Base-by-base conservation (phyloP, 257 asterid genomes). In the Nicotiana noctiflora region DNA sequence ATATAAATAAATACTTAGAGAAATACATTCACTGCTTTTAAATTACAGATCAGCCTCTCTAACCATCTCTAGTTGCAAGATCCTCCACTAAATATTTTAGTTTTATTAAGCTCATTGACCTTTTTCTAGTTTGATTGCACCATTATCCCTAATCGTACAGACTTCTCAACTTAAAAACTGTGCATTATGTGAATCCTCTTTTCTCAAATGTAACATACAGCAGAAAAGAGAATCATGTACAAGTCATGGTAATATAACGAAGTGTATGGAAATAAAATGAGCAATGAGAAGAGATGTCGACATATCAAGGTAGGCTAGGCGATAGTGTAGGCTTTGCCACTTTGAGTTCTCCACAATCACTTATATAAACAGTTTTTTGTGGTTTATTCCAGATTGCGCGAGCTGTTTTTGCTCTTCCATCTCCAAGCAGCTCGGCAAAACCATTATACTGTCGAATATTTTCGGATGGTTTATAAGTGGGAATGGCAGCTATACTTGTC, bases 341-440 rank as follows among this genome's bases (percentile, higher is more conserved):
- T 81, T 88, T 88, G n/a, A 91, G 82, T 57, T 82, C 91, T 52
- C 97, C 98, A 80, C 97, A 94, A 31, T 92, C 90, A 81, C 98
- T 94, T 13, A 94, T 92, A 32, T 93, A 94, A 18, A 94, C 86
- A 14, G 98, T 93, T 86, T 94, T 82, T 29, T 90, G 91, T 51
- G 97, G 98, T 79, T 85, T 93, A 86, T 94, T 83, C 98, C 98
- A 94, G 82, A 90, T 93, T 23, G 93, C 92, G 1, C 98, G 91
- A 32, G 98, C 98, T 17, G 15, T 87, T 85, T 90, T 94, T 17
- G 98, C 98, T 86, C 98, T 90, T 62, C 87, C 98, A 62, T 94
- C 98, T 76, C 98, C 98, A 23, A 94, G 34, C 74, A 91, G 91
- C 91, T 92, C 92, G 2, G 97, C 98, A n/a, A 93, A 84, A 79